Evolutionary conservation across 441 rosid species (phyloP).

Genomic region (Corymbia calophylla): DNA sequence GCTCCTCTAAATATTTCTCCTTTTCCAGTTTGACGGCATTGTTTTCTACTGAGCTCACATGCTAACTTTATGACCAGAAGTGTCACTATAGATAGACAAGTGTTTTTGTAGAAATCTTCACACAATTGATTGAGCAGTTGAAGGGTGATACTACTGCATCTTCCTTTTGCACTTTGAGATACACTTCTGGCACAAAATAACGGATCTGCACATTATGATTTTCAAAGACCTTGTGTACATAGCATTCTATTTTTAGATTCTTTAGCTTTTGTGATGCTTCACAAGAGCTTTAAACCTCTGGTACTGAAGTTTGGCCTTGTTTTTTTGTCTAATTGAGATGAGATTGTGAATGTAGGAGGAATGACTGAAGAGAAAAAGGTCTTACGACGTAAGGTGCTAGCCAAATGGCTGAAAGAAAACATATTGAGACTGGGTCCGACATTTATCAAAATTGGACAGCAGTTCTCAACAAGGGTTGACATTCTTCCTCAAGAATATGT

Average conservation of each 20-base stretch:
- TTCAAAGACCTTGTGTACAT: not conserved
- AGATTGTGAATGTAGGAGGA: slow-evolving; percentile 48
- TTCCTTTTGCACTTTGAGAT: not conserved
- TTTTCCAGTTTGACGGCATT: not conserved
- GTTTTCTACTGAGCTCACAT: not conserved
- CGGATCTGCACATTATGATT: not conserved
- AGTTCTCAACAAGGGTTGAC: slow-evolving; percentile 95
- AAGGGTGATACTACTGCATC: not conserved
- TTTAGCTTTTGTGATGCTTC: not conserved
- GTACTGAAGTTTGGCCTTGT: not conserved
- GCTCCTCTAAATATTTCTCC: not conserved
- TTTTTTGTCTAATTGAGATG: not conserved
- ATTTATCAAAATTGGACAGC: slow-evolving; percentile 97
- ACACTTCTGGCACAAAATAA: not conserved
- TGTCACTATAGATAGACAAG: not conserved
- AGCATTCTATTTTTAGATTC: not conserved
- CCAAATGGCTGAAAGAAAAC: slow-evolving; percentile 92
- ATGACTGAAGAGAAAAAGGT: slow-evolving; percentile 80
- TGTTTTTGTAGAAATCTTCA: not conserved
- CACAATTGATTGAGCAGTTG: not conserved
- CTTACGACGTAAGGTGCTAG: slow-evolving; percentile 60
- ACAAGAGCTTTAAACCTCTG: not conserved
- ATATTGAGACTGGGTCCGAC: slow-evolving; percentile 95
- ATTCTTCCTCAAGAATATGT: slow-evolving; percentile 98
- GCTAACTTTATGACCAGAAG: not conserved